Conservation (phyloP, 2,329 filamentous ascomycete genomes). For the Ascochyta rabiei region DNA sequence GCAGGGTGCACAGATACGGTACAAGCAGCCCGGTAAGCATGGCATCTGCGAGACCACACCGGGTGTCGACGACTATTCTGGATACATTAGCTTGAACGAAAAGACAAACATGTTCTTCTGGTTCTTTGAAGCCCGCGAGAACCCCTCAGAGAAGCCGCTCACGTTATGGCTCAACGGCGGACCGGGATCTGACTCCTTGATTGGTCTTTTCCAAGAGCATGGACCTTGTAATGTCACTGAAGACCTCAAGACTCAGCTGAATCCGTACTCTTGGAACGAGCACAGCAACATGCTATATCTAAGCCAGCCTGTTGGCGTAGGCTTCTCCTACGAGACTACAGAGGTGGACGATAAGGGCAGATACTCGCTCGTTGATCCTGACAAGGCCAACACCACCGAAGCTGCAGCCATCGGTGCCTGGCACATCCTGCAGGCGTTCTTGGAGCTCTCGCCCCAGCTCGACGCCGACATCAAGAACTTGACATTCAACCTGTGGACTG, state of each 20-base stretch:
- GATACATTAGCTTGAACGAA: constrained; percentile 45
- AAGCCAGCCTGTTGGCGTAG: constrained; percentile 48
- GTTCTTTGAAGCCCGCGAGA: constrained; percentile 57
- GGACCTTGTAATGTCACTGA: constrained; percentile 43
- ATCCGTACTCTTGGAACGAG: constrained; percentile 50
- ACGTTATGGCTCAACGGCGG: constrained; percentile 62
- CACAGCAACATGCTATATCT: constrained; percentile 49
- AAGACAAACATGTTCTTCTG: constrained; percentile 52
- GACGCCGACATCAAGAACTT: constrained; percentile 59
- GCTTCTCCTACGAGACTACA: constrained; percentile 48
- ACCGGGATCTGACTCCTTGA: constrained; percentile 59
- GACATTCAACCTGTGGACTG: constrained; percentile 58
- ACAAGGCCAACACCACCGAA: constrained; percentile 42
- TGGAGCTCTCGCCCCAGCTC: constrained; percentile 48
- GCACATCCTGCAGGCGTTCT: constrained; percentile 46
- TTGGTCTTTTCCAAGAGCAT: constrained; percentile 59
- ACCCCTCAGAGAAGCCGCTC: constrained; percentile 45
- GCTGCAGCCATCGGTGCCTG: constrained; percentile 44
- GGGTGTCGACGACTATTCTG: constrained; percentile 47
- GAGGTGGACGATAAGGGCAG: constrained; percentile 31
- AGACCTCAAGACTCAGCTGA: constrained; percentile 43
- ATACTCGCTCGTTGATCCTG: constrained; percentile 40
- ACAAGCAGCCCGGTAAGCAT: constrained; percentile 47
- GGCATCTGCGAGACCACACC: constrained; percentile 51
- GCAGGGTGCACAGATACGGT: constrained; percentile 43